These are phyloP conservation scores for Rubia peregrina DNA, from an alignment of 305 asterid genomes.

Conservation along the genomic window DNA sequence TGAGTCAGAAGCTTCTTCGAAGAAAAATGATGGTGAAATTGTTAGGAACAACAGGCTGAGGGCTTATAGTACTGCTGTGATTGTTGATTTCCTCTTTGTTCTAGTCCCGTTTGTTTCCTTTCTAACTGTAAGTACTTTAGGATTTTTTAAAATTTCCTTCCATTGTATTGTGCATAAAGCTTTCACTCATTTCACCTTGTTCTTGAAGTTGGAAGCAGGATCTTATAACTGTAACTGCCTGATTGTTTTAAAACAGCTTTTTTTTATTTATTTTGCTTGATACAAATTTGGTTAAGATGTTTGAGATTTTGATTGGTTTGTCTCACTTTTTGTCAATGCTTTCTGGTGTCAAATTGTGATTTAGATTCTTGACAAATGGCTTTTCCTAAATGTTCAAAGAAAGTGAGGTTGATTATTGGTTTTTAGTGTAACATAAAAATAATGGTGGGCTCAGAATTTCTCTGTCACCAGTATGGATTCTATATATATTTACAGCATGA, in stretches of 20 bases:
- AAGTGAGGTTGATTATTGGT: not conserved
- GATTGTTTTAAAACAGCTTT: not conserved
- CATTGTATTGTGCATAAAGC: not conserved
- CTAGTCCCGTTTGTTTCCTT: slow-evolving; percentile 45
- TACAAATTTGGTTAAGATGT: not conserved
- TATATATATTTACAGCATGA: not conserved
- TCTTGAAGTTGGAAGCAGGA: not conserved
- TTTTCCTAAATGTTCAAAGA: not conserved
- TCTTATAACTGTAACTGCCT: not conserved
- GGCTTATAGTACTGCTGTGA: slow-evolving; percentile 29
- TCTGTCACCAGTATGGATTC: not conserved
- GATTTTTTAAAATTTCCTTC: not conserved
- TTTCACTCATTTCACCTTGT: not conserved
- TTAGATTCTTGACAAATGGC: not conserved
- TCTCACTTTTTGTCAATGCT: too few relatives aligned
- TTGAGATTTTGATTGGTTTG: not conserved
- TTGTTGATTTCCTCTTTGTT: slow-evolving; percentile 50
- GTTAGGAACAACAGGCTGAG: slow-evolving; percentile 31
- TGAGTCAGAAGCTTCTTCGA: slow-evolving; percentile 19
- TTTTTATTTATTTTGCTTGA: not conserved
- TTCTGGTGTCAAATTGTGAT: not conserved
- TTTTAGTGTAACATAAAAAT: not conserved
- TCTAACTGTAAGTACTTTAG: slow-evolving; percentile 57
- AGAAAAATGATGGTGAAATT: slow-evolving; percentile 48
- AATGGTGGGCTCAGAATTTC: not conserved